Conservation (phyloP, 1,284 basidiomycete species). For the Malassezia caprae region DNA sequence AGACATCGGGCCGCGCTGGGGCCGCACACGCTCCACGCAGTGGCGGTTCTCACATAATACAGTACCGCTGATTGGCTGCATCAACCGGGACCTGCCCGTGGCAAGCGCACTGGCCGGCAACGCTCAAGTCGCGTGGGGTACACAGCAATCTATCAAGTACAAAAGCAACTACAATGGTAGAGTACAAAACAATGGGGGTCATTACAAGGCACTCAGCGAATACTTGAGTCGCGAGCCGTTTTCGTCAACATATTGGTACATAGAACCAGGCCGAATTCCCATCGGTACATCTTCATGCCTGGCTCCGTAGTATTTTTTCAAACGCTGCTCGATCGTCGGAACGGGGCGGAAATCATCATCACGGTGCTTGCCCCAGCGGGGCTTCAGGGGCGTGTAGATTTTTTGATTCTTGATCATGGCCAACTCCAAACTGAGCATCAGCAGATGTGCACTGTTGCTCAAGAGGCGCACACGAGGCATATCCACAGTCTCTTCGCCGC, state of each 20-base stretch:
- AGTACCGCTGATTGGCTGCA: neutral
- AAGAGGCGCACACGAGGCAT: slow-evolving; percentile 29
- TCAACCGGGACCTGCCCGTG: neutral
- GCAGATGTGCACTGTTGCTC: slow-evolving; percentile 39
- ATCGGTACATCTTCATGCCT: neutral
- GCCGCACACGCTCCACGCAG: neutral
- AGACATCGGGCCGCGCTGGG: neutral
- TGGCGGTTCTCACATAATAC: neutral
- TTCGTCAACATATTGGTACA: slow-evolving; percentile 9
- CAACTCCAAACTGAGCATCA: slow-evolving; percentile 44
- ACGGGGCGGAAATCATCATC: slow-evolving; percentile 28
- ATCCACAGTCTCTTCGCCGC: neutral
- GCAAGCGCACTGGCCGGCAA: neutral
- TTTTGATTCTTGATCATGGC: slow-evolving; percentile 46
- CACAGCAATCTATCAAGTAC: neutral
- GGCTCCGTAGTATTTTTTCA: neutral
- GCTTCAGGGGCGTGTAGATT: slow-evolving; percentile 43
- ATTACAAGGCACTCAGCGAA: neutral
- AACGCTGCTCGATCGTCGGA: neutral
- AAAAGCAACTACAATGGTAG: neutral
- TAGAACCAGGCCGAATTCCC: neutral
- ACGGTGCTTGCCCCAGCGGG: slow-evolving; percentile 37
- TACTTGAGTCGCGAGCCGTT: slow-evolving; percentile 6
- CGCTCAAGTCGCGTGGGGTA: neutral
- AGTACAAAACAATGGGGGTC: neutral